These are phyloP conservation scores for Venturia nashicola DNA, from an alignment of 2,329 filamentous ascomycete species.

Conservation along the genomic window DNA sequence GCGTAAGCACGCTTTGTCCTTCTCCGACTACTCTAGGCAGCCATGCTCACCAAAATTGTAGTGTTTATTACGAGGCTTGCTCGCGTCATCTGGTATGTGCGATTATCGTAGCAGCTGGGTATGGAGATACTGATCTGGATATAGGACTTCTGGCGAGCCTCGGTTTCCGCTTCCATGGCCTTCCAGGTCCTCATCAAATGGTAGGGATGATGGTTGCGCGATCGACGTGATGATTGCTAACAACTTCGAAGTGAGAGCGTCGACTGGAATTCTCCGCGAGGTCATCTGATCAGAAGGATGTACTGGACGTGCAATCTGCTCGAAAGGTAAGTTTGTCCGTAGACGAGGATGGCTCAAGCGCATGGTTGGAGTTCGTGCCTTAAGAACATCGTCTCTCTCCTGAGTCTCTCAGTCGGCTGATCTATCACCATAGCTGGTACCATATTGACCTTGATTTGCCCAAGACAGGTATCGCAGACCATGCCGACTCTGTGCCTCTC, in stretches of 20 bases:
- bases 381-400: neutral
- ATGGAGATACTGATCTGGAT: slow-evolving; percentile 10
- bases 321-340: slow-evolving; percentile 33
- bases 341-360: neutral
- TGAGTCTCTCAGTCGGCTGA: slow-evolving; percentile 13
- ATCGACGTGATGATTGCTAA: slow-evolving; percentile 19
- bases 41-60: slow-evolving; percentile 15
- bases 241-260: slow-evolving; percentile 18
- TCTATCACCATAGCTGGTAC: slow-evolving; percentile 31
- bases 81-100: slow-evolving; percentile 36
- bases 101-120: neutral
- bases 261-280: slow-evolving; percentile 34
- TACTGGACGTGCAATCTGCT: slow-evolving; percentile 48
- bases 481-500: slow-evolving; percentile 42
- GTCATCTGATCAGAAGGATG: slow-evolving; percentile 5
- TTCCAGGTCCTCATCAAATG: slow-evolving; percentile 45
- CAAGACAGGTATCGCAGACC: slow-evolving; percentile 39
- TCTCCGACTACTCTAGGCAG: neutral
- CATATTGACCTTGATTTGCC: slow-evolving; percentile 48
- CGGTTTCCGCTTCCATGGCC: slow-evolving; percentile 42
- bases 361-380: neutral
- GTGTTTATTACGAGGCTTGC: slow-evolving; percentile 42
- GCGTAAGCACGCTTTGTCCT: slow-evolving; percentile 29
- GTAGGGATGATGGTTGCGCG: slow-evolving; percentile 23
- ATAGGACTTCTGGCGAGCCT: slow-evolving; percentile 50